Evolutionary conservation across 441 rosid species (phyloP).

Genomic region (Populus hybrid): DNA sequence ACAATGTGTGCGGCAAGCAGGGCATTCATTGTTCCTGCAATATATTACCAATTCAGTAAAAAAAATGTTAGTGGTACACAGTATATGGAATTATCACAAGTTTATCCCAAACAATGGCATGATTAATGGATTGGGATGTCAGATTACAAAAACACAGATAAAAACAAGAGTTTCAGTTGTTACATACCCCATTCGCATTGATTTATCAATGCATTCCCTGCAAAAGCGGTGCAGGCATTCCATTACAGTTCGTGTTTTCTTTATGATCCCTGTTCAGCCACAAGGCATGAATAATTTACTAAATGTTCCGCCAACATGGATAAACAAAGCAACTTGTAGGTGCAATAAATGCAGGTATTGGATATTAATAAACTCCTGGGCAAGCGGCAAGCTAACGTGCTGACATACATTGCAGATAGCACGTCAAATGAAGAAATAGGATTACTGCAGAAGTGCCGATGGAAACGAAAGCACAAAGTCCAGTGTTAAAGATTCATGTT

Average conservation of each 20-base stretch:
- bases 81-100: slow-evolving; percentile 8
- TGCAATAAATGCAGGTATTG: background rate
- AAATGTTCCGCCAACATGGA: background rate
- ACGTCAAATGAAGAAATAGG: background rate
- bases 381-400: background rate
- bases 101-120: slow-evolving; percentile 3
- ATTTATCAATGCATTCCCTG: slow-evolving; percentile 95
- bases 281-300: slow-evolving; percentile 10
- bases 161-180: background rate
- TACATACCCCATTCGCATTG: slow-evolving; percentile 94
- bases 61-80: slow-evolving; percentile 4
- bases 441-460: background rate
- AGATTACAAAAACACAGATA: background rate
- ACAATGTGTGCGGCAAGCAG: slow-evolving; percentile 98
- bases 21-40: slow-evolving; percentile 96
- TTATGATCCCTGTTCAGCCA: slow-evolving; percentile 66
- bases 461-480: slow-evolving; percentile 3
- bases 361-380: slow-evolving; percentile 2
- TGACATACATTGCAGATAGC: background rate
- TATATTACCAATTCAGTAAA: slow-evolving; percentile 21
- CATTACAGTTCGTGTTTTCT: slow-evolving; percentile 96
- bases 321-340: background rate
- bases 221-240: slow-evolving; percentile 97
- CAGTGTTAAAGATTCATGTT: background rate
- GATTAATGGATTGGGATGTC: background rate